phyloP scores from a whole-genome alignment of 2,329 filamentous ascomycete species.

The Fusarium drepaniforme region DNA sequence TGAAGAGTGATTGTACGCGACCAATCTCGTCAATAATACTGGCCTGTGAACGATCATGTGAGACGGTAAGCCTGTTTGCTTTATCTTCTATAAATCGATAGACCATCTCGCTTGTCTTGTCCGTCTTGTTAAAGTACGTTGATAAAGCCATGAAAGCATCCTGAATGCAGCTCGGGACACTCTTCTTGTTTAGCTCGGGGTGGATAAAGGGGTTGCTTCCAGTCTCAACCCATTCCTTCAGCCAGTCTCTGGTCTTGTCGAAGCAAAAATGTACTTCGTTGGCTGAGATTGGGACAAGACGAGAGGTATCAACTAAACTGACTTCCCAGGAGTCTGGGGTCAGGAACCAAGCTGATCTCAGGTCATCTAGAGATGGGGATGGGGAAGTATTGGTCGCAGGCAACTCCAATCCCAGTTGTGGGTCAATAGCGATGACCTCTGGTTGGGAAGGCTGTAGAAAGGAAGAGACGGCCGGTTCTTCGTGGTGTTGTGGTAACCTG shows the following conservation, averaged over 20 bases:
- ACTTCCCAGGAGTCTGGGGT: conserved; percentile 13
- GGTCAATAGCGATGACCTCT: not conserved
- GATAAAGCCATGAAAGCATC: conserved; percentile 28
- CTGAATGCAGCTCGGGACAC: conserved; percentile 9
- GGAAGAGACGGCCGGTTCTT: not conserved
- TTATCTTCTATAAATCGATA: conserved; percentile 20
- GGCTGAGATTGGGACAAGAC: conserved; percentile 8
- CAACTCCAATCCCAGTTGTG: not conserved
- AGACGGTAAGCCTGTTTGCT: conserved; percentile 4
- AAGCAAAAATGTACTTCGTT: conserved; percentile 8
- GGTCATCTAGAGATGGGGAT: conserved; percentile 19
- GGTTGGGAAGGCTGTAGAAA: not conserved
- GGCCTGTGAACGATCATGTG: not conserved
- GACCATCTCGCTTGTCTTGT: conserved; percentile 25
- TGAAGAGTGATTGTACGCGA: conserved; percentile 39
- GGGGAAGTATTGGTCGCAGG: not conserved
- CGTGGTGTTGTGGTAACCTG: accelerated
- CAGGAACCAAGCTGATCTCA: conserved; percentile 29
- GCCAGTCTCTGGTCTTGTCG: conserved; percentile 16
- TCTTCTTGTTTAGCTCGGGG: conserved; percentile 12
- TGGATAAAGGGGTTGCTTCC: conserved; percentile 33
- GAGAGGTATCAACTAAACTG: not conserved
- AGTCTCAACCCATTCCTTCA: conserved; percentile 19
- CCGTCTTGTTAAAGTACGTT: conserved; percentile 26
- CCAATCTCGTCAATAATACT: conserved; percentile 15